Base-by-base conservation (phyloP, 2,329 filamentous ascomycete species). In the Basipetospora chlamydospora region DNA sequence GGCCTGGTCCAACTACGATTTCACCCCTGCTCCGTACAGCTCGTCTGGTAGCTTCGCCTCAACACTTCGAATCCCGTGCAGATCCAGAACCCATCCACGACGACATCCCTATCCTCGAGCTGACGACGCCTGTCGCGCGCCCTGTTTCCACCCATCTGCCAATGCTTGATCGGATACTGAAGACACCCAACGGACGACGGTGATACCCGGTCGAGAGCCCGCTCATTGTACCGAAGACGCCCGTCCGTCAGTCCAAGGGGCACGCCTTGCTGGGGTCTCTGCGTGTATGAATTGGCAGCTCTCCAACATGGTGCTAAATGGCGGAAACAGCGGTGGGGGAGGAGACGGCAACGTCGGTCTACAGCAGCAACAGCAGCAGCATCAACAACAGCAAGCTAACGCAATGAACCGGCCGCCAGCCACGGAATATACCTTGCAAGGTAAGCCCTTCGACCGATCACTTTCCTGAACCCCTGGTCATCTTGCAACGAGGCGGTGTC, bases 401-500 rank as follows among this genome's bases (percentile, higher is more conserved):
- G 55, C 58, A 47, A 49, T 57, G 41, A 66, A 64, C 51, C 62
- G 70, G 46, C 70, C 69, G 28, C 66, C 67, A 47, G 68, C 69
- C 43, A 76, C 71, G 42, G 71, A 75, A 47, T 76, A 76, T 47
- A 76, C 71, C 6, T 56, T 76, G 26, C 71, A 76, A 57, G 71
- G 61, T 63, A 39, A 26, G 47, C 44, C 15, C 18, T 26, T 10
- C 20, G n/a, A n/a, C 22, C 25, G 7, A 18, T 5, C 8, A 7
- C 18, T 25, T 33, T 37, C 28, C 28, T 28, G n/a, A n/a, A n/a
- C 20, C 13, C 36, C 13, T 31, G n/a, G 28, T 31, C 16, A 15
- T 11, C 26, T 31, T 15, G 11, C 20, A 12, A 18, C 16, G 6
- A 21, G 21, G n/a, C 6, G 22, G 22, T 18, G n/a, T 16, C n/a